Evolutionary conservation across 2,329 filamentous ascomycete genomes (phyloP).

Genomic region (Dactylellina parvicollis): DNA sequence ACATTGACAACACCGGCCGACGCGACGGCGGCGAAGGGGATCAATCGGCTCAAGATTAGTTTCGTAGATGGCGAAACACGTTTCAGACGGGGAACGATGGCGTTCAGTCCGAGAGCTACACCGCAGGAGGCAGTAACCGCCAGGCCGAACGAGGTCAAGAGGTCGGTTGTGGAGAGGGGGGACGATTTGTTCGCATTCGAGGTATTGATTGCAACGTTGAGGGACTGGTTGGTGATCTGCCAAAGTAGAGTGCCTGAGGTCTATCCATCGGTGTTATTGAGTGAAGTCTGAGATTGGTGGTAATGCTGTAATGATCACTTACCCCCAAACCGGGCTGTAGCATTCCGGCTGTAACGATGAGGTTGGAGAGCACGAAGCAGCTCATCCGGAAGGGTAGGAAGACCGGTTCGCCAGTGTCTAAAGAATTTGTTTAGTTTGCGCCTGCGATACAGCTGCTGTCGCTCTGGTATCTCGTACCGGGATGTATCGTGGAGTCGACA

Average conservation of each 20-base stretch:
- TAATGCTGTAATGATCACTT: slow-evolving; percentile 58
- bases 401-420: slow-evolving; percentile 91
- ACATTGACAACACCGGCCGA: slow-evolving; percentile 92
- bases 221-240: slow-evolving; percentile 96
- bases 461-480: slow-evolving; percentile 69
- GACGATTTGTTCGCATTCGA: slow-evolving; percentile 98
- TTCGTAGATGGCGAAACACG: slow-evolving; percentile 77
- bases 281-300: slow-evolving; percentile 9
- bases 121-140: slow-evolving; percentile 93
- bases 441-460: background rate
- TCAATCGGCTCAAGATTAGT: slow-evolving; percentile 81
- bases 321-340: slow-evolving; percentile 84
- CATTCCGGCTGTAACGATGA: slow-evolving; percentile 96
- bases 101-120: slow-evolving; percentile 90
- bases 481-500: slow-evolving; percentile 94
- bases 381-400: slow-evolving; percentile 98
- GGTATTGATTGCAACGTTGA: slow-evolving; percentile 97
- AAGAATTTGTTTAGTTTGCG: slow-evolving; percentile 23
- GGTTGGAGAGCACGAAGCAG: slow-evolving; percentile 88
- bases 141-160: slow-evolving; percentile 88
- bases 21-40: slow-evolving; percentile 95
- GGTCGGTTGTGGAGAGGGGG: slow-evolving; percentile 79
- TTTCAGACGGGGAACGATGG: slow-evolving; percentile 84
- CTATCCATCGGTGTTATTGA: slow-evolving; percentile 22
- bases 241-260: slow-evolving; percentile 79